Evolutionary conservation across 2,329 filamentous ascomycete genomes (phyloP), one percentile per base, ranked within the genome.

Genomic region (Botrytis fragariae): DNA sequence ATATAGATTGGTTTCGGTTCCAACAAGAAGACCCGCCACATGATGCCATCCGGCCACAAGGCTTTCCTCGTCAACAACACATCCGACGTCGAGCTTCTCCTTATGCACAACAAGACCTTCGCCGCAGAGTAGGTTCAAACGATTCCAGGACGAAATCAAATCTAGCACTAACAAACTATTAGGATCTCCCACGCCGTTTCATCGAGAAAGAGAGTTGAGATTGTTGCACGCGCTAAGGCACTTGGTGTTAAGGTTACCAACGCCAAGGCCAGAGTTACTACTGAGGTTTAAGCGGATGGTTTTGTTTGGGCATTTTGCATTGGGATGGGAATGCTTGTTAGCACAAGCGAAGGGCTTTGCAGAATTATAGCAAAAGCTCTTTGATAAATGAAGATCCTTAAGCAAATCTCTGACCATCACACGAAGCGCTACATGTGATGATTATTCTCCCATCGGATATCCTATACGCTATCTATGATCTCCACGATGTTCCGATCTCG

Each of bases 81-180:
- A 86, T 90, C 92, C 85, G 96, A 99, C 82, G 92, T 99, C 83
- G 95, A 99, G 86, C 92, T 99, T 77, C 92, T 99, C 83, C 90
- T 99, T 82, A 99, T 99, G 96, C 96, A 99, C 93, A 98, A 98
- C 93, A 92, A 92, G 85, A 97, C 94, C 86, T 98, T 93, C 87
- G 96, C 96, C 84, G 96, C 96, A 84, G 96, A 99, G 95, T 98
- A 94, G 82, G 94, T 72, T 69, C 20, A 22, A 32, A 32, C n/a
- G 69, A 71, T 64, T 5, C 4, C 18, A 37, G 44, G 63, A 25
- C 42, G n/a, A 42, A 71, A 29, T 57, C 51, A 10, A 25, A 51
- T n/a, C 67, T 37, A 64, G 35, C 35, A 29, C 42, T 78, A 67
- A 77, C 70, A 75, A 60, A 61, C 5, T 10, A 48, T 64, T 81